These are phyloP conservation scores for Ganoderma multipileum DNA, from an alignment of 1,284 basidiomycete species.

Conservation along the genomic window DNA sequence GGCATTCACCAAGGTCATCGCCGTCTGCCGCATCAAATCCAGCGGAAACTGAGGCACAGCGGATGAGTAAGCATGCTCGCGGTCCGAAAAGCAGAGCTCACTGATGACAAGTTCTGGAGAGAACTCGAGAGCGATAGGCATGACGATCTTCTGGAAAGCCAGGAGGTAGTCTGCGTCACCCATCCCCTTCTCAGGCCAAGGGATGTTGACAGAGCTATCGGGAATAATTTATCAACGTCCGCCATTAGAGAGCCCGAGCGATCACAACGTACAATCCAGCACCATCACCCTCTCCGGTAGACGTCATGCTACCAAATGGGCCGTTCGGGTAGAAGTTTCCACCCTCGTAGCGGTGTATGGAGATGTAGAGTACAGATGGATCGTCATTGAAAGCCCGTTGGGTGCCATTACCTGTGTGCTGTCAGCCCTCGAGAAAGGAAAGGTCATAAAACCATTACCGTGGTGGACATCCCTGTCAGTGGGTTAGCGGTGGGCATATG, in stretches of 20 bases:
- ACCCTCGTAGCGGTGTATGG: slow-evolving; percentile 93
- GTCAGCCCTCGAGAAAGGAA: not conserved
- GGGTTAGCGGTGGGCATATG: slow-evolving; percentile 16
- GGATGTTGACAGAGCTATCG: slow-evolving; percentile 90
- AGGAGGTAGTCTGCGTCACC: slow-evolving; percentile 96
- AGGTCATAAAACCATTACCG: slow-evolving; percentile 55
- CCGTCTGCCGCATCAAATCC: slow-evolving; percentile 97
- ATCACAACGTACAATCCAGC: slow-evolving; percentile 68
- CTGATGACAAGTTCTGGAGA: slow-evolving; percentile 96
- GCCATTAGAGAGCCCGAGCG: not conserved
- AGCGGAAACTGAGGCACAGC: slow-evolving; percentile 78
- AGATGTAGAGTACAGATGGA: slow-evolving; percentile 92
- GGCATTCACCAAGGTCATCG: slow-evolving; percentile 90
- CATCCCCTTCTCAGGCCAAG: slow-evolving; percentile 92
- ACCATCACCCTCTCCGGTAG: slow-evolving; percentile 85
- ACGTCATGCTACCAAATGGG: slow-evolving; percentile 86
- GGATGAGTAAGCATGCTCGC: slow-evolving; percentile 5
- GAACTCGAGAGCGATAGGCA: slow-evolving; percentile 98
- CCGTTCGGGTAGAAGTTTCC: slow-evolving; percentile 94
- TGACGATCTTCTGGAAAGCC: slow-evolving; percentile 94
- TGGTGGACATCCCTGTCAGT: slow-evolving; percentile 93
- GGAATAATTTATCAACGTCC: slow-evolving; percentile 24
- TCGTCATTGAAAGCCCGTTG: slow-evolving; percentile 96
- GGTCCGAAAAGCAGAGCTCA: slow-evolving; percentile 46
- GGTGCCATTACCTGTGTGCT: slow-evolving; percentile 85